These are phyloP conservation scores for Trifolium pratense DNA, from an alignment of 306 rosid genomes.

Conservation along the genomic window DNA sequence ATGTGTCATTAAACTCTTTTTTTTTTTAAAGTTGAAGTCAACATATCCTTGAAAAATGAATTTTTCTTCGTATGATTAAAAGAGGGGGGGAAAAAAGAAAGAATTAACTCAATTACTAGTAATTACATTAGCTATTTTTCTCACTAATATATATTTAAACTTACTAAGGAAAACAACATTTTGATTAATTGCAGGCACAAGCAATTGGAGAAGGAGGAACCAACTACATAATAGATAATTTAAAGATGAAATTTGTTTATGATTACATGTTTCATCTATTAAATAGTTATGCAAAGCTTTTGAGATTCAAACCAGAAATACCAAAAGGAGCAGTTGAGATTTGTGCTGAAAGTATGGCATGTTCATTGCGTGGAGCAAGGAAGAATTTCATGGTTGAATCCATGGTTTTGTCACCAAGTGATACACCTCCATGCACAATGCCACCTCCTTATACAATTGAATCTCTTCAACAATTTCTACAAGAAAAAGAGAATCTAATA, in stretches of 20 bases:
- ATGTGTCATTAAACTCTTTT: too few relatives aligned
- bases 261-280: constrained; percentile 57
- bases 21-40: not conserved
- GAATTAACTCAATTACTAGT: not conserved
- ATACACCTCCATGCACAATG: constrained; percentile 48
- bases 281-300: constrained; percentile 47
- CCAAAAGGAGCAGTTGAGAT: constrained; percentile 47
- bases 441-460: constrained; percentile 49
- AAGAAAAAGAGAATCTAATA: constrained; percentile 17
- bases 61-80: not conserved
- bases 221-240: constrained; percentile 39
- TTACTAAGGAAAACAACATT: not conserved
- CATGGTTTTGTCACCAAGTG: constrained; percentile 48
- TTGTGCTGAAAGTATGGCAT: constrained; percentile 46
- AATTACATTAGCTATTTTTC: not conserved
- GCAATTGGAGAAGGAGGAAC: constrained; percentile 47
- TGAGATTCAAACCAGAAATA: constrained; percentile 51
- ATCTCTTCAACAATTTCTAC: constrained; percentile 25
- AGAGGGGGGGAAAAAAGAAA: not conserved
- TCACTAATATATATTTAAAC: not conserved
- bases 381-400: constrained; percentile 43
- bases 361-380: constrained; percentile 12
- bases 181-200: constrained; percentile 44
- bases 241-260: constrained; percentile 56
- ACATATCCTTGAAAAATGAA: too few relatives aligned